Evolutionary conservation across 345 rosid genomes (phyloP), one percentile per base, ranked within the genome.

Genomic region (Excoecaria agallocha): DNA sequence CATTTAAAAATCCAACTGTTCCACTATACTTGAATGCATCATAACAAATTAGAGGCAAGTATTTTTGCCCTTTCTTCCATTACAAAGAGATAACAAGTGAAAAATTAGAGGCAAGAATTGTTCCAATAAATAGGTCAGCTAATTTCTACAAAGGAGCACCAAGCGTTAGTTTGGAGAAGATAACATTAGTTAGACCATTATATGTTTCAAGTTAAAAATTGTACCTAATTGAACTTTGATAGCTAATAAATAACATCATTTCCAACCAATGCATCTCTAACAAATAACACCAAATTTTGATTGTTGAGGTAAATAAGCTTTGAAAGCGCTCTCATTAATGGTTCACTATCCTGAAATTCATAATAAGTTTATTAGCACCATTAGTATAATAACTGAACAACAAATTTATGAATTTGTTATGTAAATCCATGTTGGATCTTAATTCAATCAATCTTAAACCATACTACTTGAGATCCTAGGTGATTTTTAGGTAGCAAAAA

Each of bases 201-300:
- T 68, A 67, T 25, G 17, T 35, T 20, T 9, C 6, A 52, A 59
- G 52, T 48, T 61, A 72, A 55, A 71, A 78, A 61, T 48, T 4
- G 24, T 77, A 93, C 99, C 94, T 96, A 94, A 77, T 93, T 93
- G 80, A 96, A 96, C 84, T 93, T 96, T 16, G 96, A 89, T 56
- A 96, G 86, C 72, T 93, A 98, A 80, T 96, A 97, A 55, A 93
- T 97, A 58, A 92, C 99, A 82, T 96, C 98, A 79, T 96, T 93
- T 60, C 99, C 99, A 79, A 93, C 99, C 68, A 96, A 85, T 51
- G 99, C 98, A 86, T 96, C 99, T 77, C 99, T 97, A 54, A 96
- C 99, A 82, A 93, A 96, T 86, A 96, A 82, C 78, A 96, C 96
- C 78, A 96, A 84, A 84, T 96, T 94, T 0, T 98, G 98, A 45